Percentiles rank a stretch among this genome's conserved stretches.
phyloP scores from a whole-genome alignment of 2,329 filamentous ascomycete species.

The Aspergillus amoenus region DNA sequence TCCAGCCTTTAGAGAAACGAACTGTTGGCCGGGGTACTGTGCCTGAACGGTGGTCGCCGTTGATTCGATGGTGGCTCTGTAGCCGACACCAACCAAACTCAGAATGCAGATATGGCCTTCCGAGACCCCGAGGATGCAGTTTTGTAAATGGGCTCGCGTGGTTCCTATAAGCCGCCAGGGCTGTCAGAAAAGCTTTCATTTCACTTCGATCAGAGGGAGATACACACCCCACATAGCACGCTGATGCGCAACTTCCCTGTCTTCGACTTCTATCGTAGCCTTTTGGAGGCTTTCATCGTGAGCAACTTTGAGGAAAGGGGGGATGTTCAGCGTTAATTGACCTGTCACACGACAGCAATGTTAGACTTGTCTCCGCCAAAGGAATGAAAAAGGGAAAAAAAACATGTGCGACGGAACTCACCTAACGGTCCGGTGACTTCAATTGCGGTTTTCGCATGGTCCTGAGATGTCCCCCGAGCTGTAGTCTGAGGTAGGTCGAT shows the following conservation, averaged over 20 bases:
- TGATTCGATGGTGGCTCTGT: conserved; percentile 82
- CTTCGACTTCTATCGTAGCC: conserved; percentile 67
- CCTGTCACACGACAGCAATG: conserved; percentile 48
- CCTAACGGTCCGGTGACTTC: conserved; percentile 79
- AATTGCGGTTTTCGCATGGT: conserved; percentile 63
- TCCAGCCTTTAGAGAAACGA: conserved; percentile 90
- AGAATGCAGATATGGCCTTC: conserved; percentile 95
- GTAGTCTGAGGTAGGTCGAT: conserved; percentile 63
- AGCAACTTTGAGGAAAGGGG: conserved; percentile 71
- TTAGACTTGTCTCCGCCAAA: conserved; percentile 6
- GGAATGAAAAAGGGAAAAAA: background rate
- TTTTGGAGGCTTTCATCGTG: conserved; percentile 65
- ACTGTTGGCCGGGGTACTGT: conserved; percentile 78
- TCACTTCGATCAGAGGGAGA: background rate
- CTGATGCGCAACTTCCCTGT: conserved; percentile 70
- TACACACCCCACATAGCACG: conserved; percentile 91
- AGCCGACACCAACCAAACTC: conserved; percentile 90
- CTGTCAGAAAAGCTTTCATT: conserved; percentile 18
- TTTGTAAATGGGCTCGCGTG: conserved; percentile 82
- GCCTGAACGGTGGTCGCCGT: conserved; percentile 65
- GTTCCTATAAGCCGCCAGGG: conserved; percentile 61
- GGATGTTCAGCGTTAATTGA: conserved; percentile 74
- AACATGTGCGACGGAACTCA: conserved; percentile 30
- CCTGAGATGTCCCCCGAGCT: conserved; percentile 60
- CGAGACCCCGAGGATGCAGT: conserved; percentile 88